These are phyloP conservation scores for Brachypodium distachyon DNA, from an alignment of 202 grass and related monocot species.

Conservation along the genomic window DNA sequence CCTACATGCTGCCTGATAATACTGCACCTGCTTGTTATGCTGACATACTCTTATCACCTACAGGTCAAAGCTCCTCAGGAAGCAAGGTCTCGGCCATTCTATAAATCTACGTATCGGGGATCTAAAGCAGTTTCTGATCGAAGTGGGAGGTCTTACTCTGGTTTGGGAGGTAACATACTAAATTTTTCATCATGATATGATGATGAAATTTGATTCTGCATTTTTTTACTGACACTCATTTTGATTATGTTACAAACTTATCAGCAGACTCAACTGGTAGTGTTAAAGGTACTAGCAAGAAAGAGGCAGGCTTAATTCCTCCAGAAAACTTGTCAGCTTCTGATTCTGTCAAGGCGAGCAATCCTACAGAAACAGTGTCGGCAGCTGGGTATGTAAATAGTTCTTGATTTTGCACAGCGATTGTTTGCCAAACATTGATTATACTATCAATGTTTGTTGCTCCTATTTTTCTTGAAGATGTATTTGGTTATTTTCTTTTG, in stretches of 20 bases:
- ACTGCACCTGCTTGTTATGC: neutral
- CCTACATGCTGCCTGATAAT: neutral
- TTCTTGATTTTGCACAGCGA: neutral
- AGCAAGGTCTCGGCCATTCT: constrained; percentile 35
- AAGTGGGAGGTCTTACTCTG: constrained; percentile 22
- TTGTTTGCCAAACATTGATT: constrained; percentile 12
- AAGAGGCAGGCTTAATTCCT: constrained; percentile 27
- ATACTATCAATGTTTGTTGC: neutral
- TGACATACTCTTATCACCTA: constrained; percentile 7
- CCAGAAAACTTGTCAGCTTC: constrained; percentile 13
- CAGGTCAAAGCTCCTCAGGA: constrained; percentile 48
- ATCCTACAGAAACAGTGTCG: constrained; percentile 17
- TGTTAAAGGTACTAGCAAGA: constrained; percentile 43
- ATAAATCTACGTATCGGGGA: constrained; percentile 36
- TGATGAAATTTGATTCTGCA: neutral
- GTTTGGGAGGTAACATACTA: constrained; percentile 28
- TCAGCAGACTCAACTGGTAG: constrained; percentile 12
- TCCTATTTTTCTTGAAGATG: neutral
- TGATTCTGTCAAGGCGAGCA: constrained; percentile 27
- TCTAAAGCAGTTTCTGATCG: constrained; percentile 40
- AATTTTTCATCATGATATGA: constrained; percentile 9
- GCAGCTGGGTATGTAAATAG: constrained; percentile 26
- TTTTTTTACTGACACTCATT: neutral
- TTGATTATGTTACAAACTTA: neutral
- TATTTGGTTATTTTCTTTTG: neutral